Evolutionary conservation across 2,329 filamentous ascomycete species (phyloP).

Genomic region (Aspergillus carbonarius): DNA sequence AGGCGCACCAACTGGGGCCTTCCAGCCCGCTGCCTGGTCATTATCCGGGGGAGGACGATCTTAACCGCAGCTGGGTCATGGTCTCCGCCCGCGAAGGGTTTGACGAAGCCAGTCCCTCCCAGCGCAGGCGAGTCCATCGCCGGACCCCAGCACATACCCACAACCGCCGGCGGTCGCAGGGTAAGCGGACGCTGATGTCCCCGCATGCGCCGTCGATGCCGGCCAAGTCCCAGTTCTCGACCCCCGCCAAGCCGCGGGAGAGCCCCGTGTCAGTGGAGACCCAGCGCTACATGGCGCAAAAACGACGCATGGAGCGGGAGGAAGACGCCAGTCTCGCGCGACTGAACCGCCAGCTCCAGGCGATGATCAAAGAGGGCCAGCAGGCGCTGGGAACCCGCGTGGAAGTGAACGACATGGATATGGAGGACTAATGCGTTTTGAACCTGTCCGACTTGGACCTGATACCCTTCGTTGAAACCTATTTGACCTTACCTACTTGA

Average conservation of each 20-base stretch:
- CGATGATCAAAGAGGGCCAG: slow-evolving; percentile 85
- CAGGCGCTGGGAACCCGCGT: slow-evolving; percentile 77
- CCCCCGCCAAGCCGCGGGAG: slow-evolving; percentile 30
- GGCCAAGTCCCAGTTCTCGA: slow-evolving; percentile 22
- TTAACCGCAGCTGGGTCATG: slow-evolving; percentile 70
- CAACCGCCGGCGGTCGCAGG: slow-evolving; percentile 18
- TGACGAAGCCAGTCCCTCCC: slow-evolving; percentile 25
- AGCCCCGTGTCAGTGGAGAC: slow-evolving; percentile 57
- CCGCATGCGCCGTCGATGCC: slow-evolving; percentile 25
- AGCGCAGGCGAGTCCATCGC: slow-evolving; percentile 14
- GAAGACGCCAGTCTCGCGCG: slow-evolving; percentile 75
- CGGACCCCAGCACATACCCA: slow-evolving; percentile 17
- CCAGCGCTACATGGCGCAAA: slow-evolving; percentile 69
- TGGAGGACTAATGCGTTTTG: slow-evolving; percentile 31
- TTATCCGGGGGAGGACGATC: slow-evolving; percentile 52
- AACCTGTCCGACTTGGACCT: not conserved
- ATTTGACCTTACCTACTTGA: not conserved
- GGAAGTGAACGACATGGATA: slow-evolving; percentile 57
- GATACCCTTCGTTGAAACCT: slow-evolving; percentile 4
- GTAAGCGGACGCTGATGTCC: slow-evolving; percentile 23
- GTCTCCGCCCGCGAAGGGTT: slow-evolving; percentile 41
- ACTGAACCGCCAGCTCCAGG: slow-evolving; percentile 75
- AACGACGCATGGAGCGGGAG: slow-evolving; percentile 71
- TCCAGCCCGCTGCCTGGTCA: slow-evolving; percentile 54
- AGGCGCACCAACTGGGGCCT: slow-evolving; percentile 7